These are phyloP conservation scores for Metschnikowia picachoensis DNA, from an alignment of 805 yeast species.

Conservation along the genomic window DNA sequence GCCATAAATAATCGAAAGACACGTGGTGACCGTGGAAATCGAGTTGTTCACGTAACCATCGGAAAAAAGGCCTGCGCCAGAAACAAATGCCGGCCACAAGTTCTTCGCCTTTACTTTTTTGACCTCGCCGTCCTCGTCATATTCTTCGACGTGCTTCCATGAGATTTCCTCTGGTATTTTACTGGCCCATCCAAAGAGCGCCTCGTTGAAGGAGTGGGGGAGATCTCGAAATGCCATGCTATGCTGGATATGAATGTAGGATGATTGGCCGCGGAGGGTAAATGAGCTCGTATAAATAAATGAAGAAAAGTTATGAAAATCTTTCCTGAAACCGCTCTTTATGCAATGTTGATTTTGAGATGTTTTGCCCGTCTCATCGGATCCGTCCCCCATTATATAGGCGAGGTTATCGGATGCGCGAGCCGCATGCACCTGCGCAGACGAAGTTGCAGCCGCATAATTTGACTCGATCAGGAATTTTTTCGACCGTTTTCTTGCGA, in stretches of 20 bases:
- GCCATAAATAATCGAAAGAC: constrained; percentile 66
- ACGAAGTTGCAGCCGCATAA: no score
- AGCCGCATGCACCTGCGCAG: no score
- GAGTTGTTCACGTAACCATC: constrained; percentile 92
- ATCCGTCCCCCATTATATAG: no score
- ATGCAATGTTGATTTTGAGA: no score
- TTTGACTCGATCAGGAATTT: no score
- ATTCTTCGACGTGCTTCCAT: constrained; percentile 4
- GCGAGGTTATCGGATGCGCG: no score
- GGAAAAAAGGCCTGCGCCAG: constrained; percentile 91
- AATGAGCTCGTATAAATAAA: no score
- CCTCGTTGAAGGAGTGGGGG: constrained; percentile 16
- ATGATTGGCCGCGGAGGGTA: no score
- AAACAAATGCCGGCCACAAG: constrained; percentile 33
- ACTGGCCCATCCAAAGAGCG: constrained; percentile 12
- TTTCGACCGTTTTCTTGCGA: no score
- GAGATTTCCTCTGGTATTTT: constrained; percentile 14
- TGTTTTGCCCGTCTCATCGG: no score
- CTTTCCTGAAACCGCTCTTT: no score
- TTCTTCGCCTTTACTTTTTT: constrained; percentile 21
- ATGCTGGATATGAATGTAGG: neutral
- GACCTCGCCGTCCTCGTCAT: constrained; percentile 14
- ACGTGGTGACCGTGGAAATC: constrained; percentile 70
- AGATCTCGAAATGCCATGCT: constrained; percentile 20
- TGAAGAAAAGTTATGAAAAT: no score